Base-by-base conservation (phyloP, 345 rosid species). In the Citrus hindsii region DNA sequence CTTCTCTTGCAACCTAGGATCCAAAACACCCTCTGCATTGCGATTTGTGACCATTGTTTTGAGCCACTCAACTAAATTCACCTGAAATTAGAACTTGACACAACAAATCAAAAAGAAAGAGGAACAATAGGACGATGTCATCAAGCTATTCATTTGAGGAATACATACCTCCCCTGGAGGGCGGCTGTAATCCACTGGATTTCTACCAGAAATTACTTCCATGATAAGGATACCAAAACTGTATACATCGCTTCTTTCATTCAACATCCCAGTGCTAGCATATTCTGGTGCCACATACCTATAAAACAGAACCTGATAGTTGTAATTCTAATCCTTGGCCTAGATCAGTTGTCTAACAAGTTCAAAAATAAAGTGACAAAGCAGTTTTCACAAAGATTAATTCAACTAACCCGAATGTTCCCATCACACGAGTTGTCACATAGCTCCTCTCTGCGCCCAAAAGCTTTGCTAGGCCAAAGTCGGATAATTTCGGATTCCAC, bases 241-340 rank as follows among this genome's bases (percentile, higher is more conserved):
- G 82, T 95, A 95, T 2, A 86, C 95, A 83, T 95, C 98, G 62
- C 99, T 95, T 81, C 92, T 92, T 85, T 95, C 99, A 64, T 93
- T 95, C 87, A 95, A 85, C 99, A 95, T 95, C 62, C 99, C 99
- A 0, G 99, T 95, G 83, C 99, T 92, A 9, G 99, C 99, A 78
- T 95, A 95, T 72, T 95, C 99, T 25, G 99, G 99, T 67, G 99
- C 99, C 72, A 95, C 99, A 76, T 93, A 95, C 55, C 96, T 92
- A 84, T 19, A 25, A 75, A 76, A 75, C 33, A 76, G 22, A 76
- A 35, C 69, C 56, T 63, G 40, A 74, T 53, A 69, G 21, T 24
- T 22, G 48, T 65, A 22, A 30, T 48, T 42, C 35, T 42, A 4
- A 30, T 4, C 28, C 38, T 63, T 74, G 69, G 27, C 42, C 60